Evolutionary conservation across 805 yeast genomes (phyloP), one percentile per base, ranked within the genome.

Genomic region (Zygosaccharomyces siamensis): DNA sequence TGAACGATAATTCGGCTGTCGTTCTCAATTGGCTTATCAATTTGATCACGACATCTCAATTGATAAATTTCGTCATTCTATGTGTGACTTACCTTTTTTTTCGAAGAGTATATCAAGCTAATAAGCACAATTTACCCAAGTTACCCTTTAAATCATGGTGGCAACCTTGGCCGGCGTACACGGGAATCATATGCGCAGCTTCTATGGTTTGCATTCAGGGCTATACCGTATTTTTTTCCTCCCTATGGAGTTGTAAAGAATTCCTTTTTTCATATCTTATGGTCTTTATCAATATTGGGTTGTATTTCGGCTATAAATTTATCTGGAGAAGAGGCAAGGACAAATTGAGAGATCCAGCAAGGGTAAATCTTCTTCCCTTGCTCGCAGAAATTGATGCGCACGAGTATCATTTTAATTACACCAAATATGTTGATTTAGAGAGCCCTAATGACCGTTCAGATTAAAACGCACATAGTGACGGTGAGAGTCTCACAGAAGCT

Each of bases 11-110:
- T 27, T 76, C 90, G 23, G 78, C 80, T 12, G 74, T 75, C 2
- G 93, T 86, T 3, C 73, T 86, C 52, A 75, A 73, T 58, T 86
- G 92, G 90, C 72, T 86, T 44, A 78, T 84, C 50, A 83, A 84
- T 57, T 68, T 86, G 49, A 83, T 83, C 45, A 84, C 93, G 3
- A 80, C 81, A 32, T 83, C 85, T 28, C 88, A 83, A 61, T 73
- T 82, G 62, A 76, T 76, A 59, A 83, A 80, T 62, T 84, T 79
- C 68, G 71, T 74, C 46, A 71, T 75, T 49, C 79, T 85, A 60
- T 71, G 81, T 56, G 63, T 74, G 39, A 79, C 85, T 21, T 86
- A 78, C 61, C 55, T 83, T 37, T 76, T 81, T 50, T 86, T 85
- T 69, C 76, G 79, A 62, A 72, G 75, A 45, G 89, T 85, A 1